A percentile compares a stretch with the other conserved stretches of the same genome.
Evolutionary conservation across 2,329 filamentous ascomycete species (phyloP).

Genomic region (Fusarium piperis): DNA sequence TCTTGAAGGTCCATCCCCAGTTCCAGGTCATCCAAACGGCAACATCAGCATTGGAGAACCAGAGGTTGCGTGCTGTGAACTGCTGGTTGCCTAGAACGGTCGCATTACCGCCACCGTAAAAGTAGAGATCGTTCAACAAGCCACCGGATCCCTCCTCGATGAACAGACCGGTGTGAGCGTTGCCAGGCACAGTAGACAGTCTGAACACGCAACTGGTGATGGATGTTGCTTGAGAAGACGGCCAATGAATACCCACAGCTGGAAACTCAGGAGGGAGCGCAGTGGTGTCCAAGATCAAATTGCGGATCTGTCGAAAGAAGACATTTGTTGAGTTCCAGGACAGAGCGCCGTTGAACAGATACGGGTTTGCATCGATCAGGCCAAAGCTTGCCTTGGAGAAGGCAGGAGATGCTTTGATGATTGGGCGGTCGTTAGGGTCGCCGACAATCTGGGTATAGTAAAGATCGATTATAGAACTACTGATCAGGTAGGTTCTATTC

Average conservation of each 20-base stretch:
- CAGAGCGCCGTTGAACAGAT: conserved; percentile 51
- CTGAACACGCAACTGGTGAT: conserved; percentile 68
- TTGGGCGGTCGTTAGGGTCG: conserved; percentile 68
- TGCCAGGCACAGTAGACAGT: conserved; percentile 57
- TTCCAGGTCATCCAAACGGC: conserved; percentile 79
- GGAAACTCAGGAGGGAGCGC: conserved; percentile 55
- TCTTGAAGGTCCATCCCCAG: conserved; percentile 81
- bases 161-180: conserved; percentile 66
- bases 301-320: conserved; percentile 67
- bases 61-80: conserved; percentile 75
- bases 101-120: conserved; percentile 74
- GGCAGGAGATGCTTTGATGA: conserved; percentile 61
- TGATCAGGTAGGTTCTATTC: conserved; percentile 72
- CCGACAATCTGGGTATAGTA: conserved; percentile 85
- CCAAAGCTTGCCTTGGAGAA: conserved; percentile 56
- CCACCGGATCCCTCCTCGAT: conserved; percentile 73
- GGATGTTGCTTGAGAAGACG: conserved; percentile 70
- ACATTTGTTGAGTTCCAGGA: conserved; percentile 66
- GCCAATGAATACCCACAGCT: conserved; percentile 71
- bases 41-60: conserved; percentile 71
- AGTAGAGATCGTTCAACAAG: conserved; percentile 74
- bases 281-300: conserved; percentile 66
- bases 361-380: conserved; percentile 60
- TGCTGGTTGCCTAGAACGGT: conserved; percentile 72
- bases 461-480: conserved; percentile 74